Percentiles rank a stretch among this genome's conserved stretches.
phyloP scores from a whole-genome alignment of 805 yeast genomes.

The Starmerella stigmatis region DNA sequence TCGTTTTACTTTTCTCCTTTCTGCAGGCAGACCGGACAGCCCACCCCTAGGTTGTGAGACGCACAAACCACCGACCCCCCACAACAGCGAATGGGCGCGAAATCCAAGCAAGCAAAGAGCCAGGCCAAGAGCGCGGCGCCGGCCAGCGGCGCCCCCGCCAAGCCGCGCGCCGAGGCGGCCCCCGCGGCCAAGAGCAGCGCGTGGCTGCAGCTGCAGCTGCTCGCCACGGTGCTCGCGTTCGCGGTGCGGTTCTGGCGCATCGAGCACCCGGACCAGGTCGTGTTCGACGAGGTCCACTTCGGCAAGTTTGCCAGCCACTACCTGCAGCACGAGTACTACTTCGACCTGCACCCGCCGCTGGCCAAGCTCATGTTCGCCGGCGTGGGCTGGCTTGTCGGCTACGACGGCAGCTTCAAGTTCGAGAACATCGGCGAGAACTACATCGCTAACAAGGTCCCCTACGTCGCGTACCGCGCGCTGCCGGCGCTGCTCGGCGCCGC shows the following conservation, averaged over 20 bases:
- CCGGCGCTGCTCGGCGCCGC: slow-evolving; percentile 75
- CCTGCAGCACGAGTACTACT: slow-evolving; percentile 77
- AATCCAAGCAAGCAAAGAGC: neutral
- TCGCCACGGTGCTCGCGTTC: slow-evolving; percentile 48
- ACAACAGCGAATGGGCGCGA: neutral
- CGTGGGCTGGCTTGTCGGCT: slow-evolving; percentile 77
- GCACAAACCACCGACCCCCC: neutral
- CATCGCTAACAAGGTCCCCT: slow-evolving; percentile 69
- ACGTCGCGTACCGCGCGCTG: slow-evolving; percentile 69
- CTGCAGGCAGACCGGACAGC: neutral
- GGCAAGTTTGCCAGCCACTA: slow-evolving; percentile 94
- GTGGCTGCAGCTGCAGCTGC: slow-evolving; percentile 10
- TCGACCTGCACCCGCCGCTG: slow-evolving; percentile 95
- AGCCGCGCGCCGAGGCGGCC: neutral
- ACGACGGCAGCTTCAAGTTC: slow-evolving; percentile 81
- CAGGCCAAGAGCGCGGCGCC: neutral
- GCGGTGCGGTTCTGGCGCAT: slow-evolving; percentile 64
- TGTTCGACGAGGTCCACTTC: slow-evolving; percentile 79
- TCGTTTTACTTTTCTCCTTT: too few species aligned
- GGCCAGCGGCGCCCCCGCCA: neutral
- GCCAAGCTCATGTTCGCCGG: slow-evolving; percentile 89
- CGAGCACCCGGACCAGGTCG: slow-evolving; percentile 80
- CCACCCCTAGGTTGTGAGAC: too few species aligned
- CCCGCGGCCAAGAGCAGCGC: neutral
- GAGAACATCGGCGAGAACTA: slow-evolving; percentile 62